Evolutionary conservation across 2,329 filamentous ascomycete species (phyloP).

Genomic region (Cryphonectria naterciae): DNA sequence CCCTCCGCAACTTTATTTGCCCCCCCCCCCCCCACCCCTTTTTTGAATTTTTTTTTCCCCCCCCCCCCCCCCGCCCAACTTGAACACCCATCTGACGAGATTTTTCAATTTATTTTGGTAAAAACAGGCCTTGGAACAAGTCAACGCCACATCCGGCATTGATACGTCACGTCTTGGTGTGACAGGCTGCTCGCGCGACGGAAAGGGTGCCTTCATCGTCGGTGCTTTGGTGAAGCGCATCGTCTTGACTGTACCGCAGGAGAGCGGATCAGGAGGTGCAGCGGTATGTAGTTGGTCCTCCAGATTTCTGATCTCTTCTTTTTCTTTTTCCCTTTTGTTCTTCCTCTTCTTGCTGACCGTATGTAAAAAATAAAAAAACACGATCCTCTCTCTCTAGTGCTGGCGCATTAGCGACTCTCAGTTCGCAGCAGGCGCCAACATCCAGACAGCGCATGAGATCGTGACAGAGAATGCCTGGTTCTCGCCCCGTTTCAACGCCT

Average conservation of each 20-base stretch:
- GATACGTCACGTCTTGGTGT: conserved; percentile 56
- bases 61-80: background rate
- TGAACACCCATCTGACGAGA: background rate
- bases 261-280: conserved; percentile 64
- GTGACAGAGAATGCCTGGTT: conserved; percentile 65
- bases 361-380: background rate
- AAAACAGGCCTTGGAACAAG: conserved; percentile 50
- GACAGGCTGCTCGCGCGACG: conserved; percentile 67
- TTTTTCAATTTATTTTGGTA: no score
- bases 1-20: no score
- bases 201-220: conserved; percentile 66
- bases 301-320: background rate
- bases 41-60: no score
- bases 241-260: conserved; percentile 64
- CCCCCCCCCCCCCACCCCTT: no score
- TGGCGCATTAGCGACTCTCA: conserved; percentile 60
- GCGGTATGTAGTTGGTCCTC: conserved; percentile 37
- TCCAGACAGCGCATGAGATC: conserved; percentile 64
- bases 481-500: conserved; percentile 57
- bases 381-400: conserved; percentile 40
- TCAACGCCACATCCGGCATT: conserved; percentile 51
- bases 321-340: no score
- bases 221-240: conserved; percentile 63
- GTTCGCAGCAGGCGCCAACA: conserved; percentile 57
- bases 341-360: background rate